Base-by-base conservation (phyloP, 495 filamentous ascomycete genomes). In the Neurospora sp. region DNA sequence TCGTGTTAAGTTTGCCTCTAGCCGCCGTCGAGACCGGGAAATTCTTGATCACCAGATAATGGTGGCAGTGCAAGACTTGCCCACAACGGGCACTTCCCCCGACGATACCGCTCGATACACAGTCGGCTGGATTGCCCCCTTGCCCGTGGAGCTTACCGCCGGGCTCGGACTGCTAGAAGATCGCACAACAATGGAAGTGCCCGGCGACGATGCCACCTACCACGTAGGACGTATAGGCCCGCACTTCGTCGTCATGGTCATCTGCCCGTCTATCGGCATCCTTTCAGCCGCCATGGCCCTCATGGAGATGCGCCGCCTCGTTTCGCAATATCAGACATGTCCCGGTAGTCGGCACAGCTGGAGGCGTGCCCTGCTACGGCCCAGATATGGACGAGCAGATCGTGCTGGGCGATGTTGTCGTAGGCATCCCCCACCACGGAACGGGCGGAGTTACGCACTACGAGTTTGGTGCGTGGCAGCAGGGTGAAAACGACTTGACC, bases 311-410 rank as follows among this genome's bases (percentile, higher is more conserved):
- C 41, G 77, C 9, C 69, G 72, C 4, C 4, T 84, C 70, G 27
- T 88, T 87, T 75, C 76, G 79, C 18, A 76, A 77, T 9, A 74
- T 88, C 14, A 72, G 78, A 16, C 73, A 84, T 68, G 70, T 79
- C n/a, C 78, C 88, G n/a, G 82, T 88, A 74, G 84, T 89, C 5
- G 84, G 84, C 20, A 85, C 86, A 42, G 84, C 80, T 18, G 83
- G 82, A 31, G 84, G 83, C 0, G 76, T 80, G 8, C 82, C 22
- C 16, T 14, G 4, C 12, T 42, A 42, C 41, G 5, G 41, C 7
- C 41, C 83, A 8, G 79, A 71, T 35, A 22, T 20, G 12, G 72
- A 75, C 16, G 71, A 78, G 61, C 76, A 84, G 72, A 81, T 87
- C 6, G 78, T 68, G 14, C 70, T 80, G 4, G 76, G 77, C 6